Base-by-base conservation (phyloP, 2,329 filamentous ascomycete species). In the Phyllachora maydis region DNA sequence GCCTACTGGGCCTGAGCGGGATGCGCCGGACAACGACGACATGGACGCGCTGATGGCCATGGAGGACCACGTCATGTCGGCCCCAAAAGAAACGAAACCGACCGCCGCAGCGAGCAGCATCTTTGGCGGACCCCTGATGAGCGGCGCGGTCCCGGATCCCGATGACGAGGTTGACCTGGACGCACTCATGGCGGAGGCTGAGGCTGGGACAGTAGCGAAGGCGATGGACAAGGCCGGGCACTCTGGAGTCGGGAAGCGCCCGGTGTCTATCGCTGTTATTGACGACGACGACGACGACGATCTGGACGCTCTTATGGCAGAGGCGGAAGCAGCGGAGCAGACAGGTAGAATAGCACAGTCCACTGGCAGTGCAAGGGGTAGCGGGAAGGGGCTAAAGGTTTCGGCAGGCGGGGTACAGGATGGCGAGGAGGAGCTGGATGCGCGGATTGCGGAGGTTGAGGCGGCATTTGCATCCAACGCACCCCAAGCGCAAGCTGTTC, bases 41-140 rank as follows among this genome's bases (percentile, higher is more conserved):
- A 26, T 64, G 3, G 58, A 64, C 26, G 58, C 56, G 7, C 33
- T 65, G 8, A 62, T 65, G 40, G 57, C 56, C 0, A 57, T 63
- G 34, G 51, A 52, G 3, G 52, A 55, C 35, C 28, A 28, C 18
- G 19, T 29, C n/a, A 24, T 35, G 9, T 14, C 24, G 7, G 31
- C 28, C 32, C 28, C 8, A 36, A 40, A 18, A 18, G 28, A 21
- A 22, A 10, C 23, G 10, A 9, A 19, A 6, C 27, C 22, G 12
- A 12, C 22, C 10, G 15, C 20, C 6, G 14, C 18, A 6, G 14
- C 24, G 8, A 4, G 16, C 16, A 35, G 33, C 22, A 30, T 30
- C 14, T 31, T 31, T 23, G 23, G 4, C 16, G 23, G 16, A n/a
- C 23, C 10, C 8, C 23, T 9, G 11, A 16, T 14, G 13, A 11